Conservation (phyloP, 768 basidiomycete species). For the Lepiota subincarnata region DNA sequence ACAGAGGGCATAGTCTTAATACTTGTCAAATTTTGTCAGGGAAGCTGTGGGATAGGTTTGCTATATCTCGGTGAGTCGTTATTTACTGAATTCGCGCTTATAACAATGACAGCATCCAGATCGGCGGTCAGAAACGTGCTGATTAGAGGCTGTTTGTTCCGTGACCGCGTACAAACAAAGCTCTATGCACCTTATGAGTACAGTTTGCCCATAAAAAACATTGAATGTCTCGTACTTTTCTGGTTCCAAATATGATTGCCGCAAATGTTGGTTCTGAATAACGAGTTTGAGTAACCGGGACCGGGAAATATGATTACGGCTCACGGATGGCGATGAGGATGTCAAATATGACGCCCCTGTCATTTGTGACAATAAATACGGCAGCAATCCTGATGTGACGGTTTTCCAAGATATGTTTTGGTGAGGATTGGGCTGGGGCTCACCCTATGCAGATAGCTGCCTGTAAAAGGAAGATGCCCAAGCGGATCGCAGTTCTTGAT, state of each 20-base stretch:
- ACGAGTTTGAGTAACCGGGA: too few relatives aligned
- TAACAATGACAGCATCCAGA: too few relatives aligned
- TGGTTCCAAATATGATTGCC: background rate
- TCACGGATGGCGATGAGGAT: constrained; percentile 9
- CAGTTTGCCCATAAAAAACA: too few relatives aligned
- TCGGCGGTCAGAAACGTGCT: background rate
- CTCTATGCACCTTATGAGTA: background rate
- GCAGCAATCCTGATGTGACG: background rate
- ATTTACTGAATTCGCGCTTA: too few relatives aligned
- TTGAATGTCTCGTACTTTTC: background rate
- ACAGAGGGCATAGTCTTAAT: too few relatives aligned
- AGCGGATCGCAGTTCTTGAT: background rate
- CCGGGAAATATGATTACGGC: background rate
- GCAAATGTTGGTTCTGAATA: constrained; percentile 1
- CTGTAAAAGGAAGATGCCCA: background rate
- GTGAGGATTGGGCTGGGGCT: background rate
- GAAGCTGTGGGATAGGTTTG: too few relatives aligned
- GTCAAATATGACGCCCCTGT: background rate
- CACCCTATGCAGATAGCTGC: background rate
- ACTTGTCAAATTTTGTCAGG: too few relatives aligned
- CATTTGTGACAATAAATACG: background rate
- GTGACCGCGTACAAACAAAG: background rate
- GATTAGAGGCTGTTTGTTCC: background rate
- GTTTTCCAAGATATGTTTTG: too few relatives aligned
- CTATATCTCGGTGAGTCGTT: too few relatives aligned